Conservation (phyloP, 371 early-diverging fungal species). For the Syncephalis plumigaleata region DNA sequence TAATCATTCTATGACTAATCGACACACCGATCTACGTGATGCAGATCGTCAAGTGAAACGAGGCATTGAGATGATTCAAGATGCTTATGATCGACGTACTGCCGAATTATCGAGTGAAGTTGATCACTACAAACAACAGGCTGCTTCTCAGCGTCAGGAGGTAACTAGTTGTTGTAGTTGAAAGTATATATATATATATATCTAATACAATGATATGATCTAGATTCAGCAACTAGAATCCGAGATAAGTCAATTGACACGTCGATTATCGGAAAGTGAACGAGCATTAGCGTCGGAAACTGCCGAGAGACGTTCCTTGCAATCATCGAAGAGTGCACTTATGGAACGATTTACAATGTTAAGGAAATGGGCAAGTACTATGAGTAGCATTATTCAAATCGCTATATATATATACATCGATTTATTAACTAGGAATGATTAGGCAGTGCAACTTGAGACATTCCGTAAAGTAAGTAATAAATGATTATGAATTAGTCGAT, state of each 20-base stretch:
- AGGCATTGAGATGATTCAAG: constrained; percentile 1
- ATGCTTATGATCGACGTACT: not conserved
- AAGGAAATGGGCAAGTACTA: not conserved
- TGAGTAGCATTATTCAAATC: too few relatives aligned
- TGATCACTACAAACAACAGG: not conserved
- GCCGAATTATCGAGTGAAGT: not conserved
- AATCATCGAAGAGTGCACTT: not conserved
- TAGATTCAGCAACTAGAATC: not conserved
- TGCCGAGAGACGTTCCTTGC: not conserved
- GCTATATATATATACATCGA: too few relatives aligned
- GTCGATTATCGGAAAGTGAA: not conserved
- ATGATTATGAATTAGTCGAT: too few relatives aligned
- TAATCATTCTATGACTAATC: too few relatives aligned
- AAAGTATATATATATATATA: not conserved
- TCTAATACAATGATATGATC: too few relatives aligned
- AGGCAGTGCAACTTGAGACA: not conserved
- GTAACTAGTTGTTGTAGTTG: not conserved
- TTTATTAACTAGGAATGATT: not conserved
- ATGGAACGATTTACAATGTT: not conserved
- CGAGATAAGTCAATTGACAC: not conserved
- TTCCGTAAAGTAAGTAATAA: not conserved
- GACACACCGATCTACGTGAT: too few relatives aligned
- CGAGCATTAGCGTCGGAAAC: not conserved
- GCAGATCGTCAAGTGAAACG: not conserved
- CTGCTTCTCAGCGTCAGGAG: not conserved